Conservation (phyloP, 1,284 basidiomycete species). For the Ganoderma sinense region DNA sequence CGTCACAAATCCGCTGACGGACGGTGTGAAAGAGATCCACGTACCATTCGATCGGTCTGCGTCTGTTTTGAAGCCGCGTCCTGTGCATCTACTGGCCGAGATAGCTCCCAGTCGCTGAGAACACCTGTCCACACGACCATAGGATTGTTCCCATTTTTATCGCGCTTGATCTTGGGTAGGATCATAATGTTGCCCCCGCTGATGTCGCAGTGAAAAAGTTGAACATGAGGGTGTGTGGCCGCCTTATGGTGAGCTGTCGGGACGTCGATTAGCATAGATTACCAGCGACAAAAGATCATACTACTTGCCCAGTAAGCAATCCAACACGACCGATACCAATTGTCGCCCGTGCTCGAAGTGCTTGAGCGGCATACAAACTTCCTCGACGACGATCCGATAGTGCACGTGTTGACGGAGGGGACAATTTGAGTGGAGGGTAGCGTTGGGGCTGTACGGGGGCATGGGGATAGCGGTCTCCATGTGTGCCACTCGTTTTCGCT, state of each 20-base stretch:
- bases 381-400: slow-evolving; percentile 21
- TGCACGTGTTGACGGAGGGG: slow-evolving; percentile 7
- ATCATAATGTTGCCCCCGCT: slow-evolving; percentile 23
- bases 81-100: neutral
- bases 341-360: slow-evolving; percentile 13
- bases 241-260: slow-evolving; percentile 1
- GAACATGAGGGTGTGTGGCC: neutral
- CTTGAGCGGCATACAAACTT: slow-evolving; percentile 14
- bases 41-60: neutral
- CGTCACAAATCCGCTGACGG: no score
- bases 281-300: no score
- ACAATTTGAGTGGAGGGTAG: no score
- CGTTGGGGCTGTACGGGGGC: no score
- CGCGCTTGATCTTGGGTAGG: neutral
- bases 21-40: neutral
- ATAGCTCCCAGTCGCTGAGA: slow-evolving; percentile 25
- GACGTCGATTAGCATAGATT: no score
- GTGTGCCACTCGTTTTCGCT: neutral
- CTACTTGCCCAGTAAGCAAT: slow-evolving; percentile 16
- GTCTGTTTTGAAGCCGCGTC: neutral
- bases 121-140: slow-evolving; percentile 11
- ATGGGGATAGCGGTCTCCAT: neutral
- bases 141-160: neutral
- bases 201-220: slow-evolving; percentile 21
- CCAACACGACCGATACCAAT: slow-evolving; percentile 8